A percentile compares a stretch with the other conserved stretches of the same genome.
Evolutionary conservation across 2,329 filamentous ascomycete genomes (phyloP).

Genomic region (Aureobasidium vineae): DNA sequence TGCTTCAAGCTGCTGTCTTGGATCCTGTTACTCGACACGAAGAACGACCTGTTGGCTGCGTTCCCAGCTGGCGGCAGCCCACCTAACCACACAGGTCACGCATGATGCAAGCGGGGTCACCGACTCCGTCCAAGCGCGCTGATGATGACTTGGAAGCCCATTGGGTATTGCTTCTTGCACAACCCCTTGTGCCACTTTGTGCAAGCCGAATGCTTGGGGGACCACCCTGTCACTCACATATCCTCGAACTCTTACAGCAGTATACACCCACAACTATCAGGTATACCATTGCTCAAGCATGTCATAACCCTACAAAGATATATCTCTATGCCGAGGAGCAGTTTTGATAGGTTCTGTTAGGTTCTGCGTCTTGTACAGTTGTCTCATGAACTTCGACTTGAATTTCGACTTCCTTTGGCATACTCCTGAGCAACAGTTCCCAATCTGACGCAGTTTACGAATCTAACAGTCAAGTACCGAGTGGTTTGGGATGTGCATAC

Average conservation of each 20-base stretch:
- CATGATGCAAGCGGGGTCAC: conserved; percentile 11
- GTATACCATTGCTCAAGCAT: background rate
- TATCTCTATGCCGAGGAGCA: background rate
- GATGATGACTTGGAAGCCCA: background rate
- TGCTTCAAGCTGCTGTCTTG: background rate
- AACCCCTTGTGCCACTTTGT: background rate
- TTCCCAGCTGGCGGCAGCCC: background rate
- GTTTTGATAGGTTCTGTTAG: background rate
- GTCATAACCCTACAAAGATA: background rate
- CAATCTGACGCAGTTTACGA: no score
- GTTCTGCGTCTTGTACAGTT: background rate
- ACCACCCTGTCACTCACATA: background rate
- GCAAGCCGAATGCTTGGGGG: background rate
- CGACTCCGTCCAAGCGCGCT: background rate
- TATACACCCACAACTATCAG: background rate
- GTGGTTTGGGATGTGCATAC: no score
- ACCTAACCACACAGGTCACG: conserved; percentile 1
- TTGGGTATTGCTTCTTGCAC: background rate
- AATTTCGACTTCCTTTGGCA: no score
- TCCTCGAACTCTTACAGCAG: background rate
- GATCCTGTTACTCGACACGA: background rate
- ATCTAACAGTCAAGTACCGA: no score
- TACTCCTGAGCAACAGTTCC: no score
- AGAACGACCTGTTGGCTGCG: background rate
- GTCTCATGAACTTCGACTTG: no score